Percentiles rank a stretch among this genome's conserved stretches.
Conservation (phyloP, 78 protist genomes). For the Chrysochromulina parva region DNA sequence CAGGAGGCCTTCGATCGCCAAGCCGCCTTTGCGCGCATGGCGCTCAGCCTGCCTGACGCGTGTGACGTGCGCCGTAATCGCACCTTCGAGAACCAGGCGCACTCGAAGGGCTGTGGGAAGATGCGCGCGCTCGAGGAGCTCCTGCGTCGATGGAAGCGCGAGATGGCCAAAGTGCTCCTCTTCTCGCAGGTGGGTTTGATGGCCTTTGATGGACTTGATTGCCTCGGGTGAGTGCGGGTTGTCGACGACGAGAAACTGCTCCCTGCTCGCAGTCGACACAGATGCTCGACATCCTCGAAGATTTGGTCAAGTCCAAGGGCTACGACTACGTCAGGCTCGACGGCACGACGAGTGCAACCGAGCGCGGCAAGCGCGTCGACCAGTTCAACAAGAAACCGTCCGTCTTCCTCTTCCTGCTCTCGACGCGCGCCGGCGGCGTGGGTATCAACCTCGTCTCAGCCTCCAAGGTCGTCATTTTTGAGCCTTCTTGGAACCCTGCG, state of each 20-base stretch:
- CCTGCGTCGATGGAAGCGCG: constrained; percentile 76
- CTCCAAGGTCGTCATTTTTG: constrained; percentile 86
- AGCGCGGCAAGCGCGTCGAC: constrained; percentile 51
- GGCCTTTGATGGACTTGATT: too few species aligned
- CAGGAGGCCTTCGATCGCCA: background rate
- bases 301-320: background rate
- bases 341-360: constrained; percentile 79
- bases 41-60: background rate
- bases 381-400: constrained; percentile 50
- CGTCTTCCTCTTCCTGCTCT: constrained; percentile 84
- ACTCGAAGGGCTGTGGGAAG: background rate
- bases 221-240: too few species aligned
- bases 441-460: constrained; percentile 95
- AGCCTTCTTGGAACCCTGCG: constrained; percentile 94
- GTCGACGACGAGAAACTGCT: too few species aligned
- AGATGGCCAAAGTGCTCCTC: constrained; percentile 73
- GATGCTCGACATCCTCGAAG: constrained; percentile 91
- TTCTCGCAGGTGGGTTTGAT: constrained; percentile 53
- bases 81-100: background rate
- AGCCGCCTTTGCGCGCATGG: background rate
- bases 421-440: constrained; percentile 88
- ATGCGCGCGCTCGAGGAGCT: constrained; percentile 46
- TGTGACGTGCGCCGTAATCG: background rate
- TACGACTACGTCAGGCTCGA: constrained; percentile 81
- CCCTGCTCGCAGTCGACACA: constrained; percentile 71